phyloP scores from a whole-genome alignment of 1,139 yeast species.

The Protomyces arabidopsidicola region DNA sequence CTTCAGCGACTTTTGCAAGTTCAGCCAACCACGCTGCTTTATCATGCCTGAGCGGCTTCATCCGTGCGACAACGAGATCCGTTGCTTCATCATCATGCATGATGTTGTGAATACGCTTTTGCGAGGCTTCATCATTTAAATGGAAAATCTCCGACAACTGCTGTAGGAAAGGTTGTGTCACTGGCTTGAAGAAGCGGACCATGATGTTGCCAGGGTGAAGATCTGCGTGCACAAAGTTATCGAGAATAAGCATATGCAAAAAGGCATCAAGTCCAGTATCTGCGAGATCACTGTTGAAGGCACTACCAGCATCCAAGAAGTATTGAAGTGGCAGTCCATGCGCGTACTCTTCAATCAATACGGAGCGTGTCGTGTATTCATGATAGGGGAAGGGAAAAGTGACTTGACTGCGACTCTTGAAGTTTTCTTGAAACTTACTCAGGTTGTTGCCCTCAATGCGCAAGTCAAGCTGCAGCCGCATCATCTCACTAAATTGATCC shows the following conservation, averaged over 20 bases:
- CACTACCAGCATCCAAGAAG: slow-evolving; percentile 46
- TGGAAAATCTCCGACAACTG: slow-evolving; percentile 15
- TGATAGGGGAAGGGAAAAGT: slow-evolving; percentile 74
- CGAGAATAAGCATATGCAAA: slow-evolving; percentile 82
- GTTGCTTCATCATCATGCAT: slow-evolving; percentile 35
- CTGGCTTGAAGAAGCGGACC: slow-evolving; percentile 59
- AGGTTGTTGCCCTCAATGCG: slow-evolving; percentile 84
- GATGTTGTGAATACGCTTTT: slow-evolving; percentile 1
- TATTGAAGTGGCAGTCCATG: slow-evolving; percentile 77
- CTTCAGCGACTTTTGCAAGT: slow-evolving; percentile 50
- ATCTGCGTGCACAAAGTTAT: slow-evolving; percentile 93
- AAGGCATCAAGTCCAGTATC: slow-evolving; percentile 88
- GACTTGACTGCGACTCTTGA: slow-evolving; percentile 55
- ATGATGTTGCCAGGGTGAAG: slow-evolving; percentile 94
- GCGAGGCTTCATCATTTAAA: slow-evolving; percentile 30
- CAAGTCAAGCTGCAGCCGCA: slow-evolving; percentile 83
- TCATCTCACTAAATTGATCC: slow-evolving; percentile 74
- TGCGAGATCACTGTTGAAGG: slow-evolving; percentile 67
- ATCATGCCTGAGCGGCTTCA: slow-evolving; percentile 16
- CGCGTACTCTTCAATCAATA: slow-evolving; percentile 80
- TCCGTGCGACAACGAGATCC: slow-evolving; percentile 32
- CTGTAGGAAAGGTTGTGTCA: slow-evolving; percentile 8
- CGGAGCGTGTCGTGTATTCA: slow-evolving; percentile 61
- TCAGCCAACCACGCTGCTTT: slow-evolving; percentile 50
- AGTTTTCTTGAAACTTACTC: slow-evolving; percentile 61